Percentiles rank a stretch among this genome's conserved stretches.
phyloP scores from a whole-genome alignment of 1,284 basidiomycete genomes.

The Sporisorium reilianum region DNA sequence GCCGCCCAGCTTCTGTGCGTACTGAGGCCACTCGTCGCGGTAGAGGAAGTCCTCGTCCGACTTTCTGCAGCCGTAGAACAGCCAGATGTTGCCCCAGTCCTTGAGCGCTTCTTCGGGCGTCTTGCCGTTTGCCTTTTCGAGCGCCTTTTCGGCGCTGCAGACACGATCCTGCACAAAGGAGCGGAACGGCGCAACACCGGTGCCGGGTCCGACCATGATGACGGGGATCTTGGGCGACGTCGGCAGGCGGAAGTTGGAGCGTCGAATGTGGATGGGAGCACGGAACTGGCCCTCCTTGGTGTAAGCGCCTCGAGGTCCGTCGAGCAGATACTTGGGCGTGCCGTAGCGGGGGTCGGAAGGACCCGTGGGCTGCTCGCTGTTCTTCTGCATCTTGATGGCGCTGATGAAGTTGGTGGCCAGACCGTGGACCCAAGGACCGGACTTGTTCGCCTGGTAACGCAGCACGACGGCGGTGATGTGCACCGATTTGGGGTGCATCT shows the following conservation, averaged over 20 bases:
- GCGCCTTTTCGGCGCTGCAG: constrained; percentile 89
- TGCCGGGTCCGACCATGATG: constrained; percentile 98
- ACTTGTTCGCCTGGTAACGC: constrained; percentile 55
- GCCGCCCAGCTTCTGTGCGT: constrained; percentile 84
- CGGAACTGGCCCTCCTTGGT: constrained; percentile 77
- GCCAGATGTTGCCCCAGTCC: constrained; percentile 92
- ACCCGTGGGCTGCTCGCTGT: constrained; percentile 67
- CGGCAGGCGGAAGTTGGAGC: constrained; percentile 94
- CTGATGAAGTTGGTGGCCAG: constrained; percentile 67
- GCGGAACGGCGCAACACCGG: constrained; percentile 97
- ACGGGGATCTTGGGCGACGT: constrained; percentile 97
- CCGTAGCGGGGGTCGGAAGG: constrained; percentile 65
- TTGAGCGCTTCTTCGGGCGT: constrained; percentile 88
- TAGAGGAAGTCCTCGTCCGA: constrained; percentile 92
- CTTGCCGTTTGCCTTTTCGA: constrained; percentile 84
- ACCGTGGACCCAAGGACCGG: constrained; percentile 57
- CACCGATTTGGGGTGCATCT: constrained; percentile 85
- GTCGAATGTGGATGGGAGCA: constrained; percentile 91
- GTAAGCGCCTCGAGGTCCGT: constrained; percentile 89
- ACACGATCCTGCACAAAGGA: constrained; percentile 98
- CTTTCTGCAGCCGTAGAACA: constrained; percentile 95
- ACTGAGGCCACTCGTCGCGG: constrained; percentile 92
- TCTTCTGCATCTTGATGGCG: constrained; percentile 77
- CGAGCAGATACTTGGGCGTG: constrained; percentile 83
- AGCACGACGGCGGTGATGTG: constrained; percentile 92